A percentile compares a stretch with the other conserved stretches of the same genome.
These are phyloP conservation scores for Ichthyophthirius multifiliis DNA, from an alignment of 169 alveolate genomes.

Conservation along the genomic window DNA sequence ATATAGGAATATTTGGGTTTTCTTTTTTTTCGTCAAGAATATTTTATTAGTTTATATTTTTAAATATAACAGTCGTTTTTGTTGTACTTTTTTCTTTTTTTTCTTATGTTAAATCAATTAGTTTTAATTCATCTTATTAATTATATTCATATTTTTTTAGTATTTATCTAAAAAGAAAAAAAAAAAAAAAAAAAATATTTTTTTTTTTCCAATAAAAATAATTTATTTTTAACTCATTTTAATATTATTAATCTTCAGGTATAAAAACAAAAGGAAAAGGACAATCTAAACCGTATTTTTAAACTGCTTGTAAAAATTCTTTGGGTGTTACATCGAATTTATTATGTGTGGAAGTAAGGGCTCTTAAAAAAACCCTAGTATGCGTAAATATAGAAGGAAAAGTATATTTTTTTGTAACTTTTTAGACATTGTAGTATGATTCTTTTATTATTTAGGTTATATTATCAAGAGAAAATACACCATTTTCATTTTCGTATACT, in stretches of 20 bases:
- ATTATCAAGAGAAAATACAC: background rate
- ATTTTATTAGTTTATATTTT: background rate
- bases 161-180: background rate
- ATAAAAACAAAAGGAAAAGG: background rate
- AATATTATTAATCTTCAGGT: background rate
- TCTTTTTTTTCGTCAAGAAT: background rate
- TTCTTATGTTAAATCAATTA: background rate
- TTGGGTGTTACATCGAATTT: background rate
- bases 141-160: background rate
- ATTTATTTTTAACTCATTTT: no score
- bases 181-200: background rate
- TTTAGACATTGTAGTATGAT: no score
- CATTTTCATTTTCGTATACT: background rate
- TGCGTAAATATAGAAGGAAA: background rate
- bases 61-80: background rate
- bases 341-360: background rate
- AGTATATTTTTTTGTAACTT: background rate
- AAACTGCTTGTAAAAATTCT: background rate
- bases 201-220: background rate
- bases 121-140: background rate
- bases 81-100: background rate
- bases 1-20: background rate
- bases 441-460: background rate
- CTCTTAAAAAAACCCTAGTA: background rate
- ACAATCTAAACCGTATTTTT: conserved; percentile 6